Percentiles rank a stretch among this genome's conserved stretches.
Evolutionary conservation across 352 stramenopile genomes (phyloP).

Genomic region (Globisporangium echinulatum): DNA sequence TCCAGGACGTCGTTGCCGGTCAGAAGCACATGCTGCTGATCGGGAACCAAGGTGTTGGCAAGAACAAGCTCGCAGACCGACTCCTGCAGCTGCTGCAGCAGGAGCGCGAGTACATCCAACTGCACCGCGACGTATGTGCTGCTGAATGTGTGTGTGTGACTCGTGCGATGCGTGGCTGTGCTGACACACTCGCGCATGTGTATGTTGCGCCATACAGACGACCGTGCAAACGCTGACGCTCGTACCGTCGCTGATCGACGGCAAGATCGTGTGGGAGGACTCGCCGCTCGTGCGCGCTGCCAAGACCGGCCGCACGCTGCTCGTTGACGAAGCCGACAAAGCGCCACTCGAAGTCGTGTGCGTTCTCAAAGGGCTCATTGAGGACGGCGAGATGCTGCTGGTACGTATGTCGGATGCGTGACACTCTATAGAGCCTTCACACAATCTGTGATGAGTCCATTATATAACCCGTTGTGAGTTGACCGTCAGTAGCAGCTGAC

Average conservation of each 20-base stretch:
- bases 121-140: constrained; percentile 89
- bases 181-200: not conserved
- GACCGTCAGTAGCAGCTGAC: no score
- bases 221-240: constrained; percentile 92
- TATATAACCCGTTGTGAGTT: no score
- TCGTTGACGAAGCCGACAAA: constrained; percentile 97
- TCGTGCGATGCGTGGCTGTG: not conserved
- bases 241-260: constrained; percentile 83
- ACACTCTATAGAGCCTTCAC: no score
- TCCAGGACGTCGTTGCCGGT: constrained; percentile 77
- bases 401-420: constrained; percentile 15
- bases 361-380: constrained; percentile 93
- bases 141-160: not conserved
- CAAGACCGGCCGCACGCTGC: constrained; percentile 85
- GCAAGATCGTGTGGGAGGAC: constrained; percentile 89
- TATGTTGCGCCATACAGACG: constrained; percentile 39
- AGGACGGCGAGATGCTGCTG: constrained; percentile 94
- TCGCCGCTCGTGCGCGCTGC: constrained; percentile 92
- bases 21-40: constrained; percentile 91
- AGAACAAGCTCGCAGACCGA: constrained; percentile 93
- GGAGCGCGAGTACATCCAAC: constrained; percentile 96
- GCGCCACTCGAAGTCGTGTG: constrained; percentile 93
- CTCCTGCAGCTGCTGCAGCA: constrained; percentile 87
- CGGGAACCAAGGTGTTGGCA: constrained; percentile 93
- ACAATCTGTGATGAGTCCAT: no score